Evolutionary conservation across 768 basidiomycete genomes (phyloP), one percentile per base, ranked within the genome.

Genomic region (Macrolepiota albuminosa): DNA sequence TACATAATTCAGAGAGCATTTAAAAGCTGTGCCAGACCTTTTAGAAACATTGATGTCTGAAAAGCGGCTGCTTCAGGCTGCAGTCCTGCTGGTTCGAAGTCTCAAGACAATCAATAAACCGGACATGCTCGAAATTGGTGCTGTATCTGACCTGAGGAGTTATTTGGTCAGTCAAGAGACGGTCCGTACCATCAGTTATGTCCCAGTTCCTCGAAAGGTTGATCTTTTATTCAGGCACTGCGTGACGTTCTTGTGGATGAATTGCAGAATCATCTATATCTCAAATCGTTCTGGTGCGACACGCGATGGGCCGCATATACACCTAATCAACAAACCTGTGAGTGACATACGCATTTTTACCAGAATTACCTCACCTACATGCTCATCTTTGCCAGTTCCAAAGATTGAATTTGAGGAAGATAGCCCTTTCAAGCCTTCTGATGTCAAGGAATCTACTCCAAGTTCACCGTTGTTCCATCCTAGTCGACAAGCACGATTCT

Each of bases 221-320:
- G 33, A 59, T 53, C 59, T 37, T 53, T 29, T 24, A 29, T 58
- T 37, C 67, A 98, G 96, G 88, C 91, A 11, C 74, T 99, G 47
- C 82, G 91, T 49, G 97, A 98, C 64, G 97, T 98, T 57, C 76
- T 99, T 59, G 79, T 95, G 7, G 97, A 99, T 64, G 97, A 99
- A 68, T 80, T 99, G 13, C 95, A 98, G 69, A 93, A 87, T 65
- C 97, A 99, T 73, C 75, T 99, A n/a, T 99, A 97, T 73, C 84
- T 99, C 61, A 97, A 96, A 68, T 92, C 90, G 0, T 96, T 94
- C 71, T 97, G 95, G 86, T 95, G 93, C 69, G 96, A 98, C 65
- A 83, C 87, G 6, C 85, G 96, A 34, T 99, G 97, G 97, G 79
- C 85, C 18, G 74, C 90, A 0, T 98, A 97, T 70, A 75, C 81